Base-by-base conservation (phyloP, 441 rosid species). In the Pelargonium citronellum region DNA sequence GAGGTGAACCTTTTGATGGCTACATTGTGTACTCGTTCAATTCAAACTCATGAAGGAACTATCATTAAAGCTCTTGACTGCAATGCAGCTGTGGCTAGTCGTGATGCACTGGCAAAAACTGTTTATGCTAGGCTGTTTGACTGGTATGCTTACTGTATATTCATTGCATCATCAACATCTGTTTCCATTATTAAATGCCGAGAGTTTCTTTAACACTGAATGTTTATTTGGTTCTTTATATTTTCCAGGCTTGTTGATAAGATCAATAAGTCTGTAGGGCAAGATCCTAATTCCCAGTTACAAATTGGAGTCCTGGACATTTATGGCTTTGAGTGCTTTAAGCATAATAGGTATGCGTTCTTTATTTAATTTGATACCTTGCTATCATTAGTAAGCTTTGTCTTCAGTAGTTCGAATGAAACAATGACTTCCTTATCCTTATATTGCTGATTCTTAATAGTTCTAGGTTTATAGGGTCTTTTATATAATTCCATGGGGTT, bases 101-200 rank as follows among this genome's bases (percentile, higher is more conserved):
- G 99, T 64, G 98, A 95, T 87, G 94, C 96, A 68, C 82, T 95
- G 76, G 93, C 99, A 13, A 95, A 95, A 85, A 95, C 97, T 64
- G 89, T 95, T 75, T 95, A 95, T 69, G 86, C 99, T 73, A 87
- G 92, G 61, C 76, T 92, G 75, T 95, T 95, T 85, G 99, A 95
- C 83, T 92, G 99, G 99, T 95, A 82, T 77, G 76, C 37, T 60
- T 19, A 20, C n/a, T 9, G 34, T 46, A 46, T 22, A 60, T 4
- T 60, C 49, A 2, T 22, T 64, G 34, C 61, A 63, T 55, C 24
- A 20, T n/a, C 37, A 60, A 60, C 10, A 60, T 30, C 64, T 37
- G 15, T 75, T 22, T 71, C 71, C 53, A n/a, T 66, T 46, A 22
- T 22, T 20, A 10, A 4, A 20, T 19, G 30, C 13, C 5, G 30